Conservation (phyloP, 805 yeast genomes). For the Barnettozyma vustinii region DNA sequence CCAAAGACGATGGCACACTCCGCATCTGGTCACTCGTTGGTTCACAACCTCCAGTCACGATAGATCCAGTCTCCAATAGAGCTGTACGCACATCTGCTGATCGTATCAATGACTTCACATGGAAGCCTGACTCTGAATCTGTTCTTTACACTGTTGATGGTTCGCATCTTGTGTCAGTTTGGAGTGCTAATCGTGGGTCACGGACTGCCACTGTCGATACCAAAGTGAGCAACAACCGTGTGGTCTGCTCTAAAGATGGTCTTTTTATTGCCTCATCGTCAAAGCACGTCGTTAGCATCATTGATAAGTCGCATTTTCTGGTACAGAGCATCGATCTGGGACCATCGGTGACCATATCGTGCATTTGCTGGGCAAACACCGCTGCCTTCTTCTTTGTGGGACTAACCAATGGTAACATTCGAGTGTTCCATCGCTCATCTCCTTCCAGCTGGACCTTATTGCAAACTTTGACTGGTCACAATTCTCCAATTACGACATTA, state of each 20-base stretch:
- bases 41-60: conserved; percentile 40
- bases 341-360: conserved; percentile 24
- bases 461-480: conserved; percentile 37
- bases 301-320: conserved; percentile 22
- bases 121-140: not conserved
- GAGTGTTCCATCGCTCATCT: conserved; percentile 17
- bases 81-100: conserved; percentile 32
- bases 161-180: not conserved
- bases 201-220: conserved; percentile 30
- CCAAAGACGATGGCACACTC: conserved; percentile 25
- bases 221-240: conserved; percentile 22
- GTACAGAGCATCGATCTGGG: conserved; percentile 28
- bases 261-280: conserved; percentile 44
- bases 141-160: conserved; percentile 2
- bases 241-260: conserved; percentile 26
- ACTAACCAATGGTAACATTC: conserved; percentile 40
- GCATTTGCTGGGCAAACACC: conserved; percentile 28
- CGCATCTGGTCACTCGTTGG: conserved; percentile 27
- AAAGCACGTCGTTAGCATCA: conserved; percentile 32
- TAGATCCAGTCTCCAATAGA: conserved; percentile 39
- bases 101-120: conserved; percentile 22
- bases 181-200: conserved; percentile 15
- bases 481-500: conserved; percentile 44
- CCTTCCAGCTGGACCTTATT: conserved; percentile 4
- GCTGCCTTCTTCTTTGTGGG: conserved; percentile 40